Conservation (phyloP, 1,284 basidiomycete species). For the Dichomitus squalens region DNA sequence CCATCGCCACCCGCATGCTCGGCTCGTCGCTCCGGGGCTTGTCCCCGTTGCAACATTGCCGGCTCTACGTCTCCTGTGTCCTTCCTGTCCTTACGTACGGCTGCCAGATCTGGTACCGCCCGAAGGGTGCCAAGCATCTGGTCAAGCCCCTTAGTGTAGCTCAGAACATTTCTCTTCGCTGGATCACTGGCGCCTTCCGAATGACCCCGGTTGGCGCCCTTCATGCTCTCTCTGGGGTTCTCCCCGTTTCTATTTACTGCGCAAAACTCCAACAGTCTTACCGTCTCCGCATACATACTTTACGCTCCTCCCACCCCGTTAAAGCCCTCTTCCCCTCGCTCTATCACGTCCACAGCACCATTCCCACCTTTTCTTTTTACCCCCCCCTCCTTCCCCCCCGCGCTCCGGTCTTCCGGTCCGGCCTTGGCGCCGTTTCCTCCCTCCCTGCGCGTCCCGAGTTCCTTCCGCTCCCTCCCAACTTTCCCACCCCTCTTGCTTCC, state of each 20-base stretch:
- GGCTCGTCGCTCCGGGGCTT: constrained; percentile 40
- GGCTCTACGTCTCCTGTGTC: background rate
- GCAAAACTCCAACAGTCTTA: background rate
- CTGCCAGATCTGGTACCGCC: constrained; percentile 3
- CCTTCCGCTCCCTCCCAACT: background rate
- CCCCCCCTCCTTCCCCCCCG: no score
- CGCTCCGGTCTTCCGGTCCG: no score
- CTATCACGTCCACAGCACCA: background rate
- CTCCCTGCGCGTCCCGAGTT: background rate
- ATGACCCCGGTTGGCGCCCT: constrained; percentile 13
- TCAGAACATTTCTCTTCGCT: constrained; percentile 13
- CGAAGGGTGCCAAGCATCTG: constrained; percentile 4
- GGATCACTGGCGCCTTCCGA: constrained; percentile 22
- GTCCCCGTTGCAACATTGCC: constrained; percentile 26
- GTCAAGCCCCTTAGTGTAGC: constrained; percentile 3
- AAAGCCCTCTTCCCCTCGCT: background rate
- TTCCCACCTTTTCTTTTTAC: background rate
- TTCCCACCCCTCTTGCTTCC: background rate
- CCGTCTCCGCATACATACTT: background rate
- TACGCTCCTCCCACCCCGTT: background rate
- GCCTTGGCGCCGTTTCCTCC: background rate
- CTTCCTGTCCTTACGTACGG: background rate
- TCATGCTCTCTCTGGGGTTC: background rate
- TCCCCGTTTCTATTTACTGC: background rate
- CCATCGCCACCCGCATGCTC: constrained; percentile 34